Evolutionary conservation across 202 grass and related monocot species (phyloP).

Genomic region (Schoenoplectus tabernaemontani): DNA sequence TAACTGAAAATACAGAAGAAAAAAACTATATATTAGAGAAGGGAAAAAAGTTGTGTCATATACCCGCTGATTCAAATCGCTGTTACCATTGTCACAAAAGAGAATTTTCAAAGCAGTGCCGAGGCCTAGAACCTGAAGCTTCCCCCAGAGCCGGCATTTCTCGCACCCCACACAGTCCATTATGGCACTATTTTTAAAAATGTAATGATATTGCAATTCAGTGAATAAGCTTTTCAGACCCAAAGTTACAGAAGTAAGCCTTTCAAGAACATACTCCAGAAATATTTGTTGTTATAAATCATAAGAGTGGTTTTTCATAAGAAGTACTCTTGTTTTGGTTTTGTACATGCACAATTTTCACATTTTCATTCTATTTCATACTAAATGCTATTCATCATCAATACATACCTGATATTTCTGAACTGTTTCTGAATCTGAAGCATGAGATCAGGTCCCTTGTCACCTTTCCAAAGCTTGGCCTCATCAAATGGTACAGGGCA

Average conservation of each 20-base stretch:
- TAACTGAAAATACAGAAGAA: slow-evolving; percentile 4
- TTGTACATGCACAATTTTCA: neutral
- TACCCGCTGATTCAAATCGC: slow-evolving; percentile 55
- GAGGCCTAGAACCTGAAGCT: slow-evolving; percentile 95
- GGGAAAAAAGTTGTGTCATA: slow-evolving; percentile 4
- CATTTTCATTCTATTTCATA: neutral
- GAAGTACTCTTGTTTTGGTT: neutral
- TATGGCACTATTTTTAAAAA: slow-evolving; percentile 44
- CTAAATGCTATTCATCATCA: neutral
- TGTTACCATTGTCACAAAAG: slow-evolving; percentile 53
- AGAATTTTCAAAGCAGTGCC: slow-evolving; percentile 94
- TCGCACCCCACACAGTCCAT: slow-evolving; percentile 96
- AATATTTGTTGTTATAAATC: neutral
- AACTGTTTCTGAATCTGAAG: slow-evolving; percentile 88
- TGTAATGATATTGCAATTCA: too few relatives aligned
- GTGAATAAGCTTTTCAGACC: too few relatives aligned
- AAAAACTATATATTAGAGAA: slow-evolving; percentile 13
- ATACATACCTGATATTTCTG: slow-evolving; percentile 75
- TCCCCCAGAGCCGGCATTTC: slow-evolving; percentile 97
- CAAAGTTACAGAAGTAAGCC: neutral
- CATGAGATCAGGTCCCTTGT: slow-evolving; percentile 78
- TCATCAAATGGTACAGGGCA: slow-evolving; percentile 89
- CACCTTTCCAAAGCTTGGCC: slow-evolving; percentile 92
- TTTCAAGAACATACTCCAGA: neutral
- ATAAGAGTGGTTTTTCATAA: neutral